These are phyloP conservation scores for Ambrosiella beaveri DNA, from an alignment of 2,329 filamentous ascomycete genomes.

Conservation along the genomic window DNA sequence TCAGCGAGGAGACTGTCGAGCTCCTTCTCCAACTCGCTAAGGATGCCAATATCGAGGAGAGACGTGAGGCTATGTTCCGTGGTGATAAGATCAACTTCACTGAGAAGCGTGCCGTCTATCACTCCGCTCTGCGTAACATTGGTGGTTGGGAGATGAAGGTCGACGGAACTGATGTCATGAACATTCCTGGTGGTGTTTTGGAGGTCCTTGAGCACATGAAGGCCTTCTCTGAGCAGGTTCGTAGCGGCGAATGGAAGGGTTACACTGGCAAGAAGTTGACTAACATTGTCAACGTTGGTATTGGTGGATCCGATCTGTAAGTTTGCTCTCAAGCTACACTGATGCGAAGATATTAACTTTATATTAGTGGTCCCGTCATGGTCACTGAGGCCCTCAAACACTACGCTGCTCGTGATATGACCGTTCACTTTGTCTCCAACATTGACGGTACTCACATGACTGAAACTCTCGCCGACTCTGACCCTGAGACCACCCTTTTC, in stretches of 20 bases:
- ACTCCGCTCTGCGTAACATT: conserved; percentile 83
- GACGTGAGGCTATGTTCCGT: conserved; percentile 92
- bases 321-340: conserved; percentile 23
- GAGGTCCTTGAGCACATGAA: conserved; percentile 92
- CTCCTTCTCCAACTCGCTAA: conserved; percentile 79
- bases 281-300: conserved; percentile 93
- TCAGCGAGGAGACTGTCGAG: conserved; percentile 79
- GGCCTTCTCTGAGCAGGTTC: conserved; percentile 88
- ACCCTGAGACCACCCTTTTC: conserved; percentile 98
- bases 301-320: conserved; percentile 95
- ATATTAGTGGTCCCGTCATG: conserved; percentile 78
- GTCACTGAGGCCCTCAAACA: conserved; percentile 94
- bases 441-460: conserved; percentile 97
- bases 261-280: conserved; percentile 95
- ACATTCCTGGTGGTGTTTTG: conserved; percentile 73
- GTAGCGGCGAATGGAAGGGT: conserved; percentile 92
- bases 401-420: conserved; percentile 74
- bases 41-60: conserved; percentile 78
- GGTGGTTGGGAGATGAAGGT: conserved; percentile 68
- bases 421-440: conserved; percentile 96
- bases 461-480: conserved; percentile 71
- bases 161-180: conserved; percentile 83
- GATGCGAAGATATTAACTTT: conserved; percentile 16
- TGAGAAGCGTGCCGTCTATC: conserved; percentile 88
- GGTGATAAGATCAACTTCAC: conserved; percentile 99